phyloP scores from a whole-genome alignment of 1,139 yeast species.

The Entelexis sorbosivorans region DNA sequence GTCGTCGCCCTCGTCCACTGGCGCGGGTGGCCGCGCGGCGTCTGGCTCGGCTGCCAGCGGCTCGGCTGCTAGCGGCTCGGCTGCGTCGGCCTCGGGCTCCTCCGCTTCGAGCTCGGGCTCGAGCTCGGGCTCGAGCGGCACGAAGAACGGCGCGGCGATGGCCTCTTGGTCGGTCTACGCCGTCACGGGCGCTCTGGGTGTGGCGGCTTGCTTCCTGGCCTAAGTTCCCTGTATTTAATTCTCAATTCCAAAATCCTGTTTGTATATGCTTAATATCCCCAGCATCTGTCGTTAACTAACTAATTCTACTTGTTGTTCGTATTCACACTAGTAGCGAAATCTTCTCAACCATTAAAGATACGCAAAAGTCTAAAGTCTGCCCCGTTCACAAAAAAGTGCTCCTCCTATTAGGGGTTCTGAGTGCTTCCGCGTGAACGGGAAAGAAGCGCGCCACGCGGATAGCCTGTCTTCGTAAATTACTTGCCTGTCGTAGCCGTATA shows the following conservation, averaged over 20 bases:
- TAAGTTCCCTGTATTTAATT: slow-evolving; percentile 1
- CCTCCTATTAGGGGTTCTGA: too few relatives aligned
- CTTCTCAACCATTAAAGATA: too few relatives aligned
- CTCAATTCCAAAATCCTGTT: background rate
- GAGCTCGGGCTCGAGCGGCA: slow-evolving; percentile 6
- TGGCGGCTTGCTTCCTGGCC: slow-evolving; percentile 13
- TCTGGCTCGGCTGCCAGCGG: slow-evolving; percentile 12
- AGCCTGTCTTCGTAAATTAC: too few relatives aligned
- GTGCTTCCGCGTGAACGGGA: too few relatives aligned
- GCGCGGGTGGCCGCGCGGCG: background rate
- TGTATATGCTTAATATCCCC: background rate
- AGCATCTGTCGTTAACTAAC: background rate
- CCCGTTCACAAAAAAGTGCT: too few relatives aligned
- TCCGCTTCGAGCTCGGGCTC: slow-evolving; percentile 1
- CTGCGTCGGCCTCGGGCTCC: slow-evolving; percentile 2
- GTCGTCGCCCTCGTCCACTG: background rate
- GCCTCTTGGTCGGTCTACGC: slow-evolving; percentile 17
- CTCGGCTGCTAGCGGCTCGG: slow-evolving; percentile 6
- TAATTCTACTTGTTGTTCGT: too few relatives aligned
- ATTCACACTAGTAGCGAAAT: too few relatives aligned
- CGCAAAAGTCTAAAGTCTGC: too few relatives aligned
- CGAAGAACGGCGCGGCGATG: slow-evolving; percentile 18
- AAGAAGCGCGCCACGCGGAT: too few relatives aligned
- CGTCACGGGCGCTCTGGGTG: slow-evolving; percentile 25
- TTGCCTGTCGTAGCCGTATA: too few relatives aligned